Conservation (phyloP, 768 basidiomycete species). For the Phylloporus arenicola region DNA sequence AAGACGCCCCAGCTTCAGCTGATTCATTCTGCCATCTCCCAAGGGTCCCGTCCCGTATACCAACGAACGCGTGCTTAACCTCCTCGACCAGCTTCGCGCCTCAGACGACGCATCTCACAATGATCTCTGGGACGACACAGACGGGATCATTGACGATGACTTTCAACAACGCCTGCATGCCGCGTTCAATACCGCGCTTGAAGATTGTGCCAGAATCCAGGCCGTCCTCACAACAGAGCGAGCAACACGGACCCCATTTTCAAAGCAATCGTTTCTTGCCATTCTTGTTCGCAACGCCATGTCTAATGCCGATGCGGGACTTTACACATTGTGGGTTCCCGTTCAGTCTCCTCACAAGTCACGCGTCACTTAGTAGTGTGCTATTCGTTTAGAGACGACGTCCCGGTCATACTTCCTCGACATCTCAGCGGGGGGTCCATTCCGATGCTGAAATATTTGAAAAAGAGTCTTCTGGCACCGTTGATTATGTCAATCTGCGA, state of each 20-base stretch:
- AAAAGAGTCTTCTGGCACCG: background rate
- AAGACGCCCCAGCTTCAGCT: background rate
- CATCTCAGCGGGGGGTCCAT: conserved; percentile 4
- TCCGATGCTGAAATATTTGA: conserved; percentile 3
- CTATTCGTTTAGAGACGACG: conserved; percentile 1
- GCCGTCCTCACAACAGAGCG: conserved; percentile 2
- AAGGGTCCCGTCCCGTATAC: conserved; percentile 1
- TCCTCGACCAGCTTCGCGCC: background rate
- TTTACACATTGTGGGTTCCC: background rate
- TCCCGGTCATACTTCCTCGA: conserved; percentile 4
- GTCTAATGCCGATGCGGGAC: background rate
- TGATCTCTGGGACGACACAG: background rate
- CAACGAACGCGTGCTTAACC: background rate
- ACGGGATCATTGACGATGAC: background rate
- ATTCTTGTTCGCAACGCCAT: conserved; percentile 1
- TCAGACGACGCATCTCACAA: background rate
- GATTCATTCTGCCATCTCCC: no score
- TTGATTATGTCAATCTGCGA: conserved; percentile 1
- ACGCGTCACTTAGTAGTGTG: background rate
- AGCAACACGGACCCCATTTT: background rate
- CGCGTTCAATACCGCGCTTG: conserved; percentile 1
- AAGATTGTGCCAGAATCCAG: conserved; percentile 5
- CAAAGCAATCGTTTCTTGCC: conserved; percentile 5
- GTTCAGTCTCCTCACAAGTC: no score
- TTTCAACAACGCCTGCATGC: background rate